These are phyloP conservation scores for Cytospora piceicola DNA, from an alignment of 2,329 filamentous ascomycete species.

Conservation along the genomic window DNA sequence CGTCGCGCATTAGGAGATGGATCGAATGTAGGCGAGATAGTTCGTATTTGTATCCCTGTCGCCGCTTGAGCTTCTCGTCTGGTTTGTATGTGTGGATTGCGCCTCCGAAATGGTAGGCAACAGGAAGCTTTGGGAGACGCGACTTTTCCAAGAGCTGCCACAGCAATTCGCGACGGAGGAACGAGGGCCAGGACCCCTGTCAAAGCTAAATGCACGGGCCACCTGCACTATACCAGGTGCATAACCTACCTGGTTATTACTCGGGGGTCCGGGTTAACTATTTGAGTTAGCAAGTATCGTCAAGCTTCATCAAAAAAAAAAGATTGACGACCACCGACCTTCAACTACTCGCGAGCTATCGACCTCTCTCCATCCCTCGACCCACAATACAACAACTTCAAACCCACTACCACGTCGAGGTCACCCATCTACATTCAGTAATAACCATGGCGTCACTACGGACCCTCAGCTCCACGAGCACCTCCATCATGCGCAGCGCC, in stretches of 20 bases:
- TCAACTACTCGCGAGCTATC: neutral
- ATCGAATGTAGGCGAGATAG: neutral
- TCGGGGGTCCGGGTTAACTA: neutral
- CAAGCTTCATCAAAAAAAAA: too few relatives aligned
- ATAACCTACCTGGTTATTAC: neutral
- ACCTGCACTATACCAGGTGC: neutral
- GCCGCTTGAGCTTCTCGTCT: neutral
- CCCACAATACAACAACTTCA: neutral
- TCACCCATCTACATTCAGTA: neutral
- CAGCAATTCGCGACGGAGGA: slow-evolving; percentile 13
- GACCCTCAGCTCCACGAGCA: neutral
- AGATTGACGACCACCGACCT: neutral
- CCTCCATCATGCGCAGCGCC: neutral
- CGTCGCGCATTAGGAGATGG: neutral
- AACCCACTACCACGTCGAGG: neutral
- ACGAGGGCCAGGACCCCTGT: neutral
- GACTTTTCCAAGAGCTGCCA: slow-evolving; percentile 25
- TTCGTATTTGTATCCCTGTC: neutral
- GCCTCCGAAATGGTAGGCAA: slow-evolving; percentile 1
- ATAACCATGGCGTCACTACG: neutral
- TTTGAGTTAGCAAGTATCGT: too few relatives aligned
- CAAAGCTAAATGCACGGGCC: slow-evolving; percentile 13
- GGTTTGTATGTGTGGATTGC: slow-evolving; percentile 3
- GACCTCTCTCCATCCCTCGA: neutral
- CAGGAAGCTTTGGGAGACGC: slow-evolving; percentile 15